These are phyloP conservation scores for Monilinia fructigena DNA, from an alignment of 2,329 filamentous ascomycete genomes.

Conservation along the genomic window DNA sequence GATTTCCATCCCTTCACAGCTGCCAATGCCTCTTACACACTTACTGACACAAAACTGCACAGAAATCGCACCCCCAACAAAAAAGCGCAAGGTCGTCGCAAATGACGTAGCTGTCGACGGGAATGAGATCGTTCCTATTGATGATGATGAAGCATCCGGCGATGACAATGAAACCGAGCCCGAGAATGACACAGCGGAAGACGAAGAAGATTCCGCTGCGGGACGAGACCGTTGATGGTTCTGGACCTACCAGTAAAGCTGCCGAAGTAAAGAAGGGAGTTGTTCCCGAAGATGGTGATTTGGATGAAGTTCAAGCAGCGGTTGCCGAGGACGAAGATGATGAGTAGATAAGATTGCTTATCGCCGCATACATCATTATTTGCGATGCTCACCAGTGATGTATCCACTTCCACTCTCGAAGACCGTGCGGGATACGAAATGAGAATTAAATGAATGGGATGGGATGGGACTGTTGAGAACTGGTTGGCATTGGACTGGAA, in stretches of 20 bases:
- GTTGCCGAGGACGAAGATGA: constrained; percentile 27
- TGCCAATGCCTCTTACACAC: neutral
- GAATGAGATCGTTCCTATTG: neutral
- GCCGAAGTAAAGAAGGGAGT: constrained; percentile 21
- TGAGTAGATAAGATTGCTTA: constrained; percentile 21
- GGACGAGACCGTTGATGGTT: constrained; percentile 23
- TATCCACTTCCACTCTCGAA: constrained; percentile 3
- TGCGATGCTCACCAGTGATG: neutral
- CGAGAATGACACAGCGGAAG: constrained; percentile 18
- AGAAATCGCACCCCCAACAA: constrained; percentile 32
- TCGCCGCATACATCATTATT: neutral
- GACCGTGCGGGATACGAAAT: constrained; percentile 12
- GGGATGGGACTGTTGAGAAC: neutral
- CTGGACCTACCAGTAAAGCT: constrained; percentile 24
- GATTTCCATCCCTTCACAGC: neutral
- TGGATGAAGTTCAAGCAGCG: constrained; percentile 25
- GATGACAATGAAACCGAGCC: constrained; percentile 5
- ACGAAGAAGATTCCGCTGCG: constrained; percentile 25
- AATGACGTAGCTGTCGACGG: constrained; percentile 8
- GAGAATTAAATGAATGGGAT: constrained; percentile 12
- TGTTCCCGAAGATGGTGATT: constrained; percentile 23
- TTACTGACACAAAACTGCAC: constrained; percentile 3
- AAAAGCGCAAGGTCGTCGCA: constrained; percentile 35
- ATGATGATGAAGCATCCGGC: constrained; percentile 6
- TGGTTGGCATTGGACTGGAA: neutral